A percentile compares a stretch with the other conserved stretches of the same genome.
Evolutionary conservation across 75 land plant genomes (phyloP).

Genomic region (Larix kaempferi): DNA sequence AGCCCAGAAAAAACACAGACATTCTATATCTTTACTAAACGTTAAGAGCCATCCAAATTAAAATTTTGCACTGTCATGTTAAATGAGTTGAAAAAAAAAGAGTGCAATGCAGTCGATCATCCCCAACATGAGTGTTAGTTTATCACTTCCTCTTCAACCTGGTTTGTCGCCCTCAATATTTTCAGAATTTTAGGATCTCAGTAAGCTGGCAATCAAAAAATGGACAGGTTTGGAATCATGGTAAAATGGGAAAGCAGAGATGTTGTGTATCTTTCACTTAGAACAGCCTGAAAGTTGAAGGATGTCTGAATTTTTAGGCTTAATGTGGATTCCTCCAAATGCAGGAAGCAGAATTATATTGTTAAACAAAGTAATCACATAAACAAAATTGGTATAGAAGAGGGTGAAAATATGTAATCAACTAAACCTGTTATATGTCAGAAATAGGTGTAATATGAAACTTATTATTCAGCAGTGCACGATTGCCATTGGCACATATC

Average conservation of each 20-base stretch:
- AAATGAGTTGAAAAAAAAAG: neutral
- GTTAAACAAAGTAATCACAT: neutral
- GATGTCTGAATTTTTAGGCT: neutral
- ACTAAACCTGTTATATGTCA: neutral
- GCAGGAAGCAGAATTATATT: neutral
- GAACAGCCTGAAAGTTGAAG: neutral
- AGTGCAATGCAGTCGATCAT: neutral
- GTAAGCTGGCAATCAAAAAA: neutral
- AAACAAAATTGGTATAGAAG: neutral
- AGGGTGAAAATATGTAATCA: neutral
- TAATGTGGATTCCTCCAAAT: neutral
- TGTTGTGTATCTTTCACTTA: no score
- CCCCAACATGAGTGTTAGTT: neutral
- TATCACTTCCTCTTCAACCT: neutral
- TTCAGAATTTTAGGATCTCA: no score
- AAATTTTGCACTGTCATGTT: no score
- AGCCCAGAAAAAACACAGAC: no score
- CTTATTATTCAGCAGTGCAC: no score
- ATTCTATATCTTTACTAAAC: no score
- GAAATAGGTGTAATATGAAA: neutral
- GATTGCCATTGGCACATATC: no score
- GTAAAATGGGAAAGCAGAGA: neutral
- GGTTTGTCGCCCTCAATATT: no score
- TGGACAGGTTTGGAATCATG: neutral
- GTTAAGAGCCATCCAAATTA: no score